Evolutionary conservation across 768 basidiomycete genomes (phyloP).

Genomic region (Termitomyces sp.): DNA sequence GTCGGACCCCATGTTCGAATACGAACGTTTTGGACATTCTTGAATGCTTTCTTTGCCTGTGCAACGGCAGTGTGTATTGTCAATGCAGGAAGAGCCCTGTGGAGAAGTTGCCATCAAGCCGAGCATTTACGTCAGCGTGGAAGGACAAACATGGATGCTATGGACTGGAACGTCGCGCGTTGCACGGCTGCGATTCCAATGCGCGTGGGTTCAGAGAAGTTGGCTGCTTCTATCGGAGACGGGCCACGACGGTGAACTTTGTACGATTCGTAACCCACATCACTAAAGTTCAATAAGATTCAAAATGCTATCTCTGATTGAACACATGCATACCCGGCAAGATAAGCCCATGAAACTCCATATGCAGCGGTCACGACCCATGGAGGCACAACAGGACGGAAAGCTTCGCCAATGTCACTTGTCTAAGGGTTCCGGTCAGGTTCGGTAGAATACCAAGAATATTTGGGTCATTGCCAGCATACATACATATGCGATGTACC

Average conservation of each 20-base stretch:
- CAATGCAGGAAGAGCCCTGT: slow-evolving; percentile 77
- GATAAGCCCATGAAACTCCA: slow-evolving; percentile 79
- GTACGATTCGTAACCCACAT: slow-evolving; percentile 79
- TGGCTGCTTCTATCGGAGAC: slow-evolving; percentile 57
- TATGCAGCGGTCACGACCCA: slow-evolving; percentile 73
- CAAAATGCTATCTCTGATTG: background rate
- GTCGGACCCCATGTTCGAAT: slow-evolving; percentile 77
- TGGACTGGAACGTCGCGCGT: slow-evolving; percentile 74
- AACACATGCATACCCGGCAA: slow-evolving; percentile 40
- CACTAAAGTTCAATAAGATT: slow-evolving; percentile 29
- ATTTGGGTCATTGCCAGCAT: slow-evolving; percentile 23
- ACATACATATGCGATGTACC: slow-evolving; percentile 82
- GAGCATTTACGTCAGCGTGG: slow-evolving; percentile 3
- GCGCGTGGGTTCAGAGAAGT: slow-evolving; percentile 68
- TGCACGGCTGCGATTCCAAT: slow-evolving; percentile 70
- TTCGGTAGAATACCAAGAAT: slow-evolving; percentile 13
- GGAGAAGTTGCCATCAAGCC: slow-evolving; percentile 6
- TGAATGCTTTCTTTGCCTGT: slow-evolving; percentile 67
- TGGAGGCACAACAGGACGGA: slow-evolving; percentile 74
- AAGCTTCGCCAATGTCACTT: slow-evolving; percentile 81
- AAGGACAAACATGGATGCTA: slow-evolving; percentile 70
- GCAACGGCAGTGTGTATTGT: slow-evolving; percentile 83
- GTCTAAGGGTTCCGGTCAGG: slow-evolving; percentile 39
- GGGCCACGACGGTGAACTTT: slow-evolving; percentile 71
- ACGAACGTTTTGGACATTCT: slow-evolving; percentile 50